Evolutionary conservation across 2,329 filamentous ascomycete genomes (phyloP), one percentile per base, ranked within the genome.

Genomic region (Diatrype stigma): DNA sequence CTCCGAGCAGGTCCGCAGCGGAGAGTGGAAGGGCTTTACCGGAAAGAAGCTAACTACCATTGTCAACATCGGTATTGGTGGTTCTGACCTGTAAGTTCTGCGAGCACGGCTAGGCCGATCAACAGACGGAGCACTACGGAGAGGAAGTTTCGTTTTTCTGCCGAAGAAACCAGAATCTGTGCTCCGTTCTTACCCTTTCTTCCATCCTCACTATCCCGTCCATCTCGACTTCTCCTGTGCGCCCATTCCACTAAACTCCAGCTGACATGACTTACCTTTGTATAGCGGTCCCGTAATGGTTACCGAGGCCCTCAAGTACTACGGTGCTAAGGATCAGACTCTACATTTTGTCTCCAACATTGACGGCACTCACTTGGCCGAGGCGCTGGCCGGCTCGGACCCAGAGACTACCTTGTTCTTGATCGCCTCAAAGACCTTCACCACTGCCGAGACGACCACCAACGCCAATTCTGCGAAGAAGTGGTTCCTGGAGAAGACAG

Each of bases 291-390:
- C 94, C 32, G 94, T 99, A 70, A 99, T 99, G 94, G 94, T 99
- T 63, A 94, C 92, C 38, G 94, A 99, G 76, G 92, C 94, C 44
- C 84, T 99, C 64, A 97, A 96, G 81, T 82, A 91, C 68, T 99
- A 99, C 72, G 89, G 90, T 46, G 86, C 90, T 69, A 82, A 85
- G 55, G 86, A 87, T 73, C 82, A 91, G 77, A 96, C 86, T 58
- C 82, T 97, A 44, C 93, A 97, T 81, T 99, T 99, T 66, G 94
- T 99, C 62, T 97, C 93, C 77, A 99, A 99, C 82, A 97, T 99
- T 68, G 94, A 99, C 70, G 94, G 94, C 61, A 99, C 94, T 50
- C 94, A 99, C 78, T 90, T 97, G 70, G 89, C 91, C 45, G 94
- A 99, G 77, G 92, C 94, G 47, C 83, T 97, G 54, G 86, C 84